Conservation (phyloP, 2,329 filamentous ascomycete genomes). For the Cercospora sp. region DNA sequence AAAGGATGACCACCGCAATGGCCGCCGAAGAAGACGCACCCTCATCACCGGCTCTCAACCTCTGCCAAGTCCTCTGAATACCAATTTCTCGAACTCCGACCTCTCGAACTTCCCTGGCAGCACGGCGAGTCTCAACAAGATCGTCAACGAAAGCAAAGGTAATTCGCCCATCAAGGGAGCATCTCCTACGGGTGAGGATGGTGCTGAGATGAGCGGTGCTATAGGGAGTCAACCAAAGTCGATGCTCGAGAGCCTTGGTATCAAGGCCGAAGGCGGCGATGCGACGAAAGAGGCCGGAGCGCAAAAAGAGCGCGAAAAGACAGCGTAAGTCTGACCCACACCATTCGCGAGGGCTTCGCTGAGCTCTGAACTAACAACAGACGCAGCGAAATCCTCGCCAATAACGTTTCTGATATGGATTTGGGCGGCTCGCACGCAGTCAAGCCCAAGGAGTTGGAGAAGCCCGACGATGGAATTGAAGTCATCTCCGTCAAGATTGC, state of each 20-base stretch:
- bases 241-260: slow-evolving; percentile 60
- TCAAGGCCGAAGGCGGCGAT: slow-evolving; percentile 42
- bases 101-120: slow-evolving; percentile 59
- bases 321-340: slow-evolving; percentile 67
- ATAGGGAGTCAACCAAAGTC: slow-evolving; percentile 53
- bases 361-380: slow-evolving; percentile 33
- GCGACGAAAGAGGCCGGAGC: slow-evolving; percentile 41
- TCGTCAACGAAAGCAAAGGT: slow-evolving; percentile 74
- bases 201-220: slow-evolving; percentile 57
- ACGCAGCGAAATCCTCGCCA: slow-evolving; percentile 71
- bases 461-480: slow-evolving; percentile 60
- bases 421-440: slow-evolving; percentile 69
- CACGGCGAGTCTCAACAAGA: slow-evolving; percentile 76
- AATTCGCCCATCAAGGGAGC: slow-evolving; percentile 43
- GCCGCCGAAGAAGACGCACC: slow-evolving; percentile 82
- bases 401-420: slow-evolving; percentile 92
- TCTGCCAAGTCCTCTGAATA: slow-evolving; percentile 88
- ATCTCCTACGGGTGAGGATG: slow-evolving; percentile 44
- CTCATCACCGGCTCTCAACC: slow-evolving; percentile 97
- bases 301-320: slow-evolving; percentile 86
- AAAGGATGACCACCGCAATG: slow-evolving; percentile 87
- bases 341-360: slow-evolving; percentile 18
- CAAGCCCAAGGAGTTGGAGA: slow-evolving; percentile 60
- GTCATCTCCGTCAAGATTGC: slow-evolving; percentile 99
- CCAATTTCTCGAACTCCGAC: slow-evolving; percentile 80